Base-by-base conservation (phyloP, 1,284 basidiomycete species). In the Puccinia coronata region DNA sequence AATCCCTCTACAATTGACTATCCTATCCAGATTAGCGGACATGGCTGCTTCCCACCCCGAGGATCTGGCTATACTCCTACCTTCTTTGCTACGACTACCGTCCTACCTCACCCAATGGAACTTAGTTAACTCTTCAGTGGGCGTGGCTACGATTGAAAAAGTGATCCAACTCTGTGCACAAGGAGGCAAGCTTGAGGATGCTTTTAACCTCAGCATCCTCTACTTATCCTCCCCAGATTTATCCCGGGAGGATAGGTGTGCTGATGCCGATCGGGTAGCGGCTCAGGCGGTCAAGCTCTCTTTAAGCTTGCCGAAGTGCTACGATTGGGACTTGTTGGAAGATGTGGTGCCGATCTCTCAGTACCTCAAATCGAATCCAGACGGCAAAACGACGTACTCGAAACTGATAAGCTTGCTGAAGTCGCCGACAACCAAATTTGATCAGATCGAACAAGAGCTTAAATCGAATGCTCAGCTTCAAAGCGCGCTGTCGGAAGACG, bases 261-360 rank as follows among this genome's bases (percentile, higher is more conserved):
- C 36, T 36, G 72, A 74, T 39, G 57, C 55, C 53, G 79, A 53
- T 53, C 41, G 49, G n/a, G 57, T 81, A 6, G 43, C 71, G 9
- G 47, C 47, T 36, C 61, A 51, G 34, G 51, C 59, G n/a, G 59
- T 81, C 51, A 65, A 74, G 34, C 70, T 81, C 20, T 36, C 71
- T 43, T 51, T 81, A 23, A 53, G 43, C 18, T 74, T 81, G 63
- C 55, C 55, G 2, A 55, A 74, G 25, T 81, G 70, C 28, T 81
- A 81, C 49, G 70, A 73, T 25, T 81, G 79, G 79, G 71, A 81
- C 41, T 36, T 81, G 9, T 67, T 81, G 53, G 79, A 81, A 43
- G 57, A 73, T 28, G 34, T 81, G 43, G 16, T 36, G 18, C 79
- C 79, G 16, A 67, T 81, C 47, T 39, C 49, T 16, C 36, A 55